These are phyloP conservation scores for Gillenia trifoliata DNA, from an alignment of 306 rosid species.

Conservation along the genomic window DNA sequence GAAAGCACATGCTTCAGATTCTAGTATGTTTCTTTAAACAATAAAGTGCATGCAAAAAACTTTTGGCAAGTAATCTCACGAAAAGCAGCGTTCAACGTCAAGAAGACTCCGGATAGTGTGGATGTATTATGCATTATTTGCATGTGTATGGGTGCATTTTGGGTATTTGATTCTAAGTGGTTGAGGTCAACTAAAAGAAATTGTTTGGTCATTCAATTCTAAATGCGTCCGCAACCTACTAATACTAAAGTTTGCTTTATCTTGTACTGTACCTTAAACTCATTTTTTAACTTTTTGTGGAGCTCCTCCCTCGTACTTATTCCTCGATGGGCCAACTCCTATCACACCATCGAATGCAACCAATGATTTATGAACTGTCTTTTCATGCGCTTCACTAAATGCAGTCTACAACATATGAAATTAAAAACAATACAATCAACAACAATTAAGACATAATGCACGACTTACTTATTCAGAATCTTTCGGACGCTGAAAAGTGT, in stretches of 20 bases:
- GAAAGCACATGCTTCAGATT: too few relatives aligned
- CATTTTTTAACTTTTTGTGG: conserved; percentile 65
- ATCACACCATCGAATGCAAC: conserved; percentile 71
- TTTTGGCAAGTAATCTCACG: too few relatives aligned
- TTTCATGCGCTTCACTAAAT: conserved; percentile 84
- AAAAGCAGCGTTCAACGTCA: too few relatives aligned
- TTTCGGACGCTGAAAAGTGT: conserved; percentile 63
- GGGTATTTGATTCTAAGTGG: too few relatives aligned
- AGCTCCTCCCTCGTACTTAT: conserved; percentile 70
- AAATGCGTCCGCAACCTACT: too few relatives aligned
- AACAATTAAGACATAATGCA: conserved; percentile 13
- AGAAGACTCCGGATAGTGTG: too few relatives aligned
- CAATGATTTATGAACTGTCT: conserved; percentile 69
- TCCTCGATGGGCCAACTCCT: conserved; percentile 78
- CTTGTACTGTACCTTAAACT: conserved; percentile 59
- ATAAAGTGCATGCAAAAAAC: too few relatives aligned
- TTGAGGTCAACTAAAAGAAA: too few relatives aligned
- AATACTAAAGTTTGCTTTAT: not conserved
- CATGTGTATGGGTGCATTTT: too few relatives aligned
- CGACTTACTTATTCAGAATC: conserved; percentile 84
- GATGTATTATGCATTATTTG: too few relatives aligned
- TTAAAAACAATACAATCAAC: conserved; percentile 15
- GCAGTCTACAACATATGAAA: conserved; percentile 48
- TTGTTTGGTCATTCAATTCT: too few relatives aligned
- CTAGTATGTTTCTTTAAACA: too few relatives aligned